Percentiles rank a stretch among this genome's conserved stretches.
Conservation (phyloP, 2,329 filamentous ascomycete species). For the Hypoxylon sp. region DNA sequence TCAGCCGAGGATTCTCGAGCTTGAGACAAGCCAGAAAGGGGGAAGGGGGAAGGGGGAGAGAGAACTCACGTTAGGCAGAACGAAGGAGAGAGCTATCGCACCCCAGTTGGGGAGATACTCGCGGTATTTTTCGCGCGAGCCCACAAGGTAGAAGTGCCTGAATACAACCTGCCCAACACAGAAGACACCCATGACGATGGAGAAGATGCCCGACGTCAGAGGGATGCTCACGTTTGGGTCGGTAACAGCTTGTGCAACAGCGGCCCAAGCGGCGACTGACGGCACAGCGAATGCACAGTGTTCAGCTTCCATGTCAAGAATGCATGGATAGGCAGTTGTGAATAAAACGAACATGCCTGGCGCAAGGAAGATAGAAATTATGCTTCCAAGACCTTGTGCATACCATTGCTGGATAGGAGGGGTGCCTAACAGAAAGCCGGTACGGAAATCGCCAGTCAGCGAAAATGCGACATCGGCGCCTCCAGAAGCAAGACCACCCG, state of each 20-base stretch:
- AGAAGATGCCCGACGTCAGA: slow-evolving; percentile 68
- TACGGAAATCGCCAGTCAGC: slow-evolving; percentile 75
- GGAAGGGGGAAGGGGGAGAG: not conserved
- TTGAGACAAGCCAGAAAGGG: not conserved
- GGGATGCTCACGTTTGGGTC: slow-evolving; percentile 70
- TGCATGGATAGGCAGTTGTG: slow-evolving; percentile 77
- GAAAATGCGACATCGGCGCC: slow-evolving; percentile 68
- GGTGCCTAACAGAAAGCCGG: slow-evolving; percentile 76
- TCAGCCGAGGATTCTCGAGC: too few relatives aligned
- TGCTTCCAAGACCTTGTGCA: slow-evolving; percentile 73
- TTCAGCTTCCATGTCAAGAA: slow-evolving; percentile 64
- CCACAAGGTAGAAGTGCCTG: slow-evolving; percentile 68
- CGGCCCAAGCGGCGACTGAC: slow-evolving; percentile 76
- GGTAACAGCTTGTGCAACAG: slow-evolving; percentile 74
- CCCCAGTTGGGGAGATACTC: slow-evolving; percentile 74
- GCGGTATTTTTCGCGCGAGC: slow-evolving; percentile 67
- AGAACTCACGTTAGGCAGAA: slow-evolving; percentile 62
- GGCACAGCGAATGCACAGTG: slow-evolving; percentile 73
- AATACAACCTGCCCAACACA: slow-evolving; percentile 66
- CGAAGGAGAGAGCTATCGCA: slow-evolving; percentile 71
- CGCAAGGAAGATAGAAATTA: slow-evolving; percentile 76
- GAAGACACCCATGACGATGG: slow-evolving; percentile 68
- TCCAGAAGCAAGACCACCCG: slow-evolving; percentile 70
- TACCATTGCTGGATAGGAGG: slow-evolving; percentile 76
- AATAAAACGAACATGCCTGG: slow-evolving; percentile 78